Base-by-base conservation (phyloP, 1,139 yeast species). In the Kodamaea sp. region DNA sequence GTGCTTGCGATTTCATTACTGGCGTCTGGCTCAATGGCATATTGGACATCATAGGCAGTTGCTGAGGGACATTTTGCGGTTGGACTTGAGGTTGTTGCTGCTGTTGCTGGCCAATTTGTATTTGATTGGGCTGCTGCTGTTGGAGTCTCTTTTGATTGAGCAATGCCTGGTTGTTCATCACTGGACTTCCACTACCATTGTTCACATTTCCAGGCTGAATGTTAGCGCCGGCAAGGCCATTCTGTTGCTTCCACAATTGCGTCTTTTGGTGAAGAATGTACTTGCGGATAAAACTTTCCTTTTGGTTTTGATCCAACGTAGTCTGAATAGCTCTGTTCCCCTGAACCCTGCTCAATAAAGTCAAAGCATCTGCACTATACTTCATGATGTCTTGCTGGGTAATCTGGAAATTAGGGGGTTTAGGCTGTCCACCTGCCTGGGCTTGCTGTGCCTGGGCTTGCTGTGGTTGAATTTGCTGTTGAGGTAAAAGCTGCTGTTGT, bases 201-300 rank as follows among this genome's bases (percentile, higher is more conserved):
- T 34, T 32, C 6, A 37, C 37, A 21, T 37, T 39, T 28, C 21
- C 21, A 6, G 21, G 8, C 9, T 18, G 21, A 18, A 36, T 37
- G 24, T 37, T 39, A n/a, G n/a, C n/a, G 6, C 42, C 41, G 6
- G 42, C 40, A 28, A 51, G 56, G 2, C 57, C 60, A 36, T 58
- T 56, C 38, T 63, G 66, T 29, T 68, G 71, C 34, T 65, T 66
- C 71, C 72, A 66, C n/a, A 57, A 51, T 24, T 55, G 59, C 4
- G 64, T 53, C 44, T 70, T 70, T 41, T 69, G 74, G 43, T 69
- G 74, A 19, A 59, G 48, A 30, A 70, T 68, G 46, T 55, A 70
- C 43, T 65, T 67, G 22, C 64, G 53, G 26, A 70, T 61, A 41
- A 69, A 70, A 26, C 53, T 60, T 35, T 68, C 74, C 46, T 63